Base-by-base conservation (phyloP, 768 basidiomycete species). In the Phylloporus sp. region DNA sequence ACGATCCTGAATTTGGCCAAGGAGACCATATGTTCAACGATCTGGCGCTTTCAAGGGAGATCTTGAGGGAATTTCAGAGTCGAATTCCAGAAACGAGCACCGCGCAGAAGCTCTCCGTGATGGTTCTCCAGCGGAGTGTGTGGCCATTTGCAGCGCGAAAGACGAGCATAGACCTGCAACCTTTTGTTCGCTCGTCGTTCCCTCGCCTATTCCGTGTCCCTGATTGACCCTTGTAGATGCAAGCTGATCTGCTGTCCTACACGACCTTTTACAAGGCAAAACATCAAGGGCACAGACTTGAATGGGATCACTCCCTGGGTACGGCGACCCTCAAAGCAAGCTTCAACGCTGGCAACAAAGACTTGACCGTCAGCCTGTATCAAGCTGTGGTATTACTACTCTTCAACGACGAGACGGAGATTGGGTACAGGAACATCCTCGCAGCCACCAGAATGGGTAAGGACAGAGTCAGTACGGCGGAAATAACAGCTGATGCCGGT, bases 21-120 rank as follows among this genome's bases (percentile, higher is more conserved):
- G 92, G 93, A 45, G 91, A 93, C 60, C 84, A 91, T 35, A 95
- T 98, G 95, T 95, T 97, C 74, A 93, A 85, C 54, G 94, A 95
- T 62, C 73, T 95, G 4, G 80, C 81, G 0, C 72, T 91, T 16
- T 95, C 91, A 1, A 70, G 81, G 46, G 91, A 95, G 50, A 64
- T 81, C 20, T 80, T 91, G 77, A 64, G 68, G 0, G 86, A 86
- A 54, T 90, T 83, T 68, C 78, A 84, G 51, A 61, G 70, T 24
- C 76, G 79, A 58, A 59, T 78, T 31, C 43, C 66, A 10, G 58
- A 68, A 47, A 65, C 70, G 24, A 75, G 66, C 50, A 52, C 70
- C 0, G 75, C 73, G 6, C 73, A 71, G 51, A 83, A 78, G 55
- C 71, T 94, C 31, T 79, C 76, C 29, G 88, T 85, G 12, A 86